Base-by-base conservation (phyloP, 2,329 filamentous ascomycete species). In the Endocalyx cinctus region DNA sequence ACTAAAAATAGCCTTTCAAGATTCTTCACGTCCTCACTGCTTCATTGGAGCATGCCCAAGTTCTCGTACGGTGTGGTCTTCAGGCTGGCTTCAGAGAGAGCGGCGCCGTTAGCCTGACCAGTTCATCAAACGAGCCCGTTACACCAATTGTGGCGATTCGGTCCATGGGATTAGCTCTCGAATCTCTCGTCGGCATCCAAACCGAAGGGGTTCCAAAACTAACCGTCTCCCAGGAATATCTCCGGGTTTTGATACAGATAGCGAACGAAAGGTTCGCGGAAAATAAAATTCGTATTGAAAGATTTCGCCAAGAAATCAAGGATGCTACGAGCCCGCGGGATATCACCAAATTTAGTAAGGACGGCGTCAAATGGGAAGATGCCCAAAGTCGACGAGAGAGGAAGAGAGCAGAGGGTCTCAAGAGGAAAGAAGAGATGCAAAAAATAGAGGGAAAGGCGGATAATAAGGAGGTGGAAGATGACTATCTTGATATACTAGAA, bases 81-180 rank as follows among this genome's bases (percentile, higher is more conserved):
- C 76, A 80, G 47, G 83, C 87, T 4, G 90, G 90, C 0, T 96
- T 96, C 55, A 80, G 90, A 11, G 90, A 97, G 62, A 92, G 84
- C 38, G 90, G 90, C 13, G 82, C 90, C 31, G 72, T 94, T 37
- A 86, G 82, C 50, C 55, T 87, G 29, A 58, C 60, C 1, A 48
- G 54, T 2, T 34, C 48, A 3, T 55, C 57, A 10, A 58, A 60
- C 13, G 57, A 63, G 4, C 42, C 58, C 1, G 47, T 58, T 5
- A 72, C 57, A 13, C 87, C 87, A 2, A 84, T 95, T 58, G 85
- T 96, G 4, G 90, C 84, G 4, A 77, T 97, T 19, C 79, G 90
- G 13, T 89, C 86, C 5, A 84, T 86, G 58, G 89, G 89, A 0
- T 69, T 96, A 2, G 75, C 78, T 1, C 77, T 96, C 41, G 87